A percentile compares a stretch with the other conserved stretches of the same genome.
phyloP scores from a whole-genome alignment of 1,284 basidiomycete species.

The Inonotus obliquus region DNA sequence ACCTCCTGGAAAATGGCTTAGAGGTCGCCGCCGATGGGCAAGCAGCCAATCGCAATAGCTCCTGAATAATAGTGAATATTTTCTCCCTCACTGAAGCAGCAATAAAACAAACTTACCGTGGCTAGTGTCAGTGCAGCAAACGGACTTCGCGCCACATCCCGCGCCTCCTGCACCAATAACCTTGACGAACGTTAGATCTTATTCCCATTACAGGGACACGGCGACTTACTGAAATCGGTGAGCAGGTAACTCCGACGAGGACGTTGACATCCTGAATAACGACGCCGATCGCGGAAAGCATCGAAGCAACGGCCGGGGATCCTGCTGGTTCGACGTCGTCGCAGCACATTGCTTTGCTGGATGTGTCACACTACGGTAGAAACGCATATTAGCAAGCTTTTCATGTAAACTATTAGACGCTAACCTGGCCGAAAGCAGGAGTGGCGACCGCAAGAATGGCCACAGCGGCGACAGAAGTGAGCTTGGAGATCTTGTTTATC shows the following conservation, averaged over 20 bases:
- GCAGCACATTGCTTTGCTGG: slow-evolving; percentile 15
- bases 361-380: slow-evolving; percentile 15
- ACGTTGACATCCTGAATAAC: slow-evolving; percentile 6
- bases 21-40: slow-evolving; percentile 4
- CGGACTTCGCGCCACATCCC: background rate
- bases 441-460: slow-evolving; percentile 14
- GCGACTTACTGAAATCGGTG: slow-evolving; percentile 1
- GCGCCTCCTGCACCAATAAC: slow-evolving; percentile 1
- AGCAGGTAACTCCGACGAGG: slow-evolving; percentile 5
- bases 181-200: background rate
- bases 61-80: slow-evolving; percentile 1
- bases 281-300: slow-evolving; percentile 9
- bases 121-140: slow-evolving; percentile 12
- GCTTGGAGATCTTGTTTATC: slow-evolving; percentile 8
- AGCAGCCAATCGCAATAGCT: slow-evolving; percentile 10
- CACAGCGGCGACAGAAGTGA: slow-evolving; percentile 3
- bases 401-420: background rate
- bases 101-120: background rate
- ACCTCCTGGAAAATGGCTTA: no score
- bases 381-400: background rate
- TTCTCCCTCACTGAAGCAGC: background rate
- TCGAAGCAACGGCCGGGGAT: background rate
- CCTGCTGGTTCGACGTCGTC: slow-evolving; percentile 7
- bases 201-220: no score
- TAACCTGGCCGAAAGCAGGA: background rate